Percentiles rank a stretch among this genome's conserved stretches.
phyloP scores from a whole-genome alignment of 2,329 filamentous ascomycete genomes.

The Lasiodiplodia citricola region DNA sequence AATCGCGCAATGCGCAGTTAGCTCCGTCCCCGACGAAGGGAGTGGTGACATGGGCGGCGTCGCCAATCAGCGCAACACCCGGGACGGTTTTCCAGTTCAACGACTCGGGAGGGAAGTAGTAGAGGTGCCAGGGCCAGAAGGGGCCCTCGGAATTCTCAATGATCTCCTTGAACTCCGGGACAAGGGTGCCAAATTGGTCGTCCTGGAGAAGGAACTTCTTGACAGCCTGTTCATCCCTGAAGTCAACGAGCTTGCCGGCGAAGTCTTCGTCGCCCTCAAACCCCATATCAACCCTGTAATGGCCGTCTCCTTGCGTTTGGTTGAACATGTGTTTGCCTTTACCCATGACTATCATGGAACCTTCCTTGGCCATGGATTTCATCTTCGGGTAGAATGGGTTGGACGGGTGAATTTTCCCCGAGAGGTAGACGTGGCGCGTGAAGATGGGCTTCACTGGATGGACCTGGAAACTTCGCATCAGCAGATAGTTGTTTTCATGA shows the following conservation, averaged over 20 bases:
- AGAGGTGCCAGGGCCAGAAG: not conserved
- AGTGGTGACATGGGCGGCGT: conserved; percentile 19
- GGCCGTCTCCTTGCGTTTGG: not conserved
- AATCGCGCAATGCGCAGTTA: conserved; percentile 15
- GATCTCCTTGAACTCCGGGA: not conserved
- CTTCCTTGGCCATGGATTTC: not conserved
- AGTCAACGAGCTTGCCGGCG: not conserved
- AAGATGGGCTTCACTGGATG: not conserved
- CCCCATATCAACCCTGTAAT: not conserved
- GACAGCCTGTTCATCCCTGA: not conserved
- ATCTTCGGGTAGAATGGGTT: not conserved
- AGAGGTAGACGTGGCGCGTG: not conserved
- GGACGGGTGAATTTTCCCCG: not conserved
- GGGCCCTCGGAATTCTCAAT: not conserved
- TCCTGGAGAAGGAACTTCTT: not conserved
- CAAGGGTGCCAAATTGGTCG: not conserved
- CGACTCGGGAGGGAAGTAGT: not conserved
- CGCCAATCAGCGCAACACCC: conserved; percentile 15
- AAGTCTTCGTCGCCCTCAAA: not conserved
- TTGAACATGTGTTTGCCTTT: not conserved
- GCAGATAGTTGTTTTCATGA: not conserved
- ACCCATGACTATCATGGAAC: not conserved
- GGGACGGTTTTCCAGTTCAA: conserved; percentile 16
- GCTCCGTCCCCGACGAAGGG: conserved; percentile 19
- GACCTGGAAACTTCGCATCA: not conserved